A percentile compares a stretch with the other conserved stretches of the same genome.
These are phyloP conservation scores for Chalciporus piperatus DNA, from an alignment of 768 basidiomycete genomes.

Conservation along the genomic window DNA sequence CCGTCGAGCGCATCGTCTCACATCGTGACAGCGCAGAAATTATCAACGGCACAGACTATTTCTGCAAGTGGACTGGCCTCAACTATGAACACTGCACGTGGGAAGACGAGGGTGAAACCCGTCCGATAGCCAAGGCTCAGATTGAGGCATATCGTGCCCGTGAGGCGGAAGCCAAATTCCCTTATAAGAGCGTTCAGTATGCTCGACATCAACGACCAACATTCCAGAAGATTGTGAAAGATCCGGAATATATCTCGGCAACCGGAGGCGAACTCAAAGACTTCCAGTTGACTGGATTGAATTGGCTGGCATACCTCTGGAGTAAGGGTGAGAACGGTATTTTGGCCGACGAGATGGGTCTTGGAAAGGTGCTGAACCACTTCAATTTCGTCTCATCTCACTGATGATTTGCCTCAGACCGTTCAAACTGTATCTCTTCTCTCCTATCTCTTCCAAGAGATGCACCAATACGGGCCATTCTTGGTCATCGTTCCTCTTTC, in stretches of 20 bases:
- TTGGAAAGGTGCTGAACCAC: slow-evolving; percentile 72
- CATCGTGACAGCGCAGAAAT: slow-evolving; percentile 60
- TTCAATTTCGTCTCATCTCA: slow-evolving; percentile 2
- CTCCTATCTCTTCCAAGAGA: slow-evolving; percentile 89
- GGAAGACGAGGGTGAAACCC: slow-evolving; percentile 83
- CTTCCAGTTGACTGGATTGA: slow-evolving; percentile 96
- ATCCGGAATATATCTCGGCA: slow-evolving; percentile 77
- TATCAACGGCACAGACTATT: slow-evolving; percentile 69
- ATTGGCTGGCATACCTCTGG: slow-evolving; percentile 99
- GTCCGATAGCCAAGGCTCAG: slow-evolving; percentile 69
- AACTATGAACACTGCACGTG: slow-evolving; percentile 96
- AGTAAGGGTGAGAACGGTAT: slow-evolving; percentile 94
- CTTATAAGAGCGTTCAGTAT: slow-evolving; percentile 78
- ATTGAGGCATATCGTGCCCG: slow-evolving; percentile 78
- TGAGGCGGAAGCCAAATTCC: slow-evolving; percentile 76
- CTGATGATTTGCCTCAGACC: slow-evolving; percentile 46
- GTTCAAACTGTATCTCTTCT: slow-evolving; percentile 96
- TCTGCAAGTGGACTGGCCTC: slow-evolving; percentile 95
- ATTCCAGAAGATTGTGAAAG: slow-evolving; percentile 81
- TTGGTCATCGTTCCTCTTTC: slow-evolving; percentile 97
- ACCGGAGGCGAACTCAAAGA: slow-evolving; percentile 92
- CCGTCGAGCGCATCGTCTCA: slow-evolving; percentile 86
- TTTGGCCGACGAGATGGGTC: slow-evolving; percentile 98
- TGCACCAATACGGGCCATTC: slow-evolving; percentile 94
- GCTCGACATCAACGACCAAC: slow-evolving; percentile 63